Evolutionary conservation across 176 grass and related monocot genomes (phyloP).

Genomic region (Zoysia pacifica): DNA sequence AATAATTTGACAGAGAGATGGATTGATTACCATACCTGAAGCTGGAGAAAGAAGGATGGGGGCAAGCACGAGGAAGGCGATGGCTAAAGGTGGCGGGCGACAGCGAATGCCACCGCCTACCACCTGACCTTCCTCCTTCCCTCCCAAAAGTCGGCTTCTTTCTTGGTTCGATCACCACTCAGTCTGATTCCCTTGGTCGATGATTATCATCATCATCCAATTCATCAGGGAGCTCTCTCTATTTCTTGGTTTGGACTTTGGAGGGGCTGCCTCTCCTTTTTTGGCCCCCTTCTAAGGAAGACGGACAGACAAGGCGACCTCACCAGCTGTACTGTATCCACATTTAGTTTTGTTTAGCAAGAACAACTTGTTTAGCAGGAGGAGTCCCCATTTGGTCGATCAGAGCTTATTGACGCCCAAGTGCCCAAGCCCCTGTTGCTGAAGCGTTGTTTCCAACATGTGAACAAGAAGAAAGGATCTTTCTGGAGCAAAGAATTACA

Average conservation of each 20-base stretch:
- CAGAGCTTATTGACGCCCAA: not conserved
- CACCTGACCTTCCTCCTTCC: slow-evolving; percentile 1
- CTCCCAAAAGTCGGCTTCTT: not conserved
- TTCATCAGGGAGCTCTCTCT: not conserved
- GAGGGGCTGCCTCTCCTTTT: too few species aligned
- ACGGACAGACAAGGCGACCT: not conserved
- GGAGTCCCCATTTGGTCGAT: too few species aligned
- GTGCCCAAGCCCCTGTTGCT: not conserved
- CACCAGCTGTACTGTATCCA: not conserved
- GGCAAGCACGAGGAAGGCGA: slow-evolving; percentile 29
- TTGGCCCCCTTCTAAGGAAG: too few species aligned
- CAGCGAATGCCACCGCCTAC: slow-evolving; percentile 41
- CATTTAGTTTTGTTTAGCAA: not conserved
- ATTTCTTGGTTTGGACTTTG: not conserved
- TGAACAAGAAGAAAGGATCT: too few species aligned
- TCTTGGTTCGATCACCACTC: too few species aligned
- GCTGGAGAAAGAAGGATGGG: not conserved
- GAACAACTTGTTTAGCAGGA: not conserved
- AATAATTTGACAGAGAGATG: not conserved
- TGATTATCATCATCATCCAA: too few species aligned
- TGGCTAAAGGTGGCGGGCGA: slow-evolving; percentile 33
- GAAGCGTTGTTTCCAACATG: not conserved
- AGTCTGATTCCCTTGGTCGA: too few species aligned
- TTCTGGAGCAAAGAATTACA: too few species aligned
- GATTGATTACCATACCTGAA: slow-evolving; percentile 38